Evolutionary conservation across 495 filamentous ascomycete genomes (phyloP).

Genomic region (Aspergillus olivimuriae): DNA sequence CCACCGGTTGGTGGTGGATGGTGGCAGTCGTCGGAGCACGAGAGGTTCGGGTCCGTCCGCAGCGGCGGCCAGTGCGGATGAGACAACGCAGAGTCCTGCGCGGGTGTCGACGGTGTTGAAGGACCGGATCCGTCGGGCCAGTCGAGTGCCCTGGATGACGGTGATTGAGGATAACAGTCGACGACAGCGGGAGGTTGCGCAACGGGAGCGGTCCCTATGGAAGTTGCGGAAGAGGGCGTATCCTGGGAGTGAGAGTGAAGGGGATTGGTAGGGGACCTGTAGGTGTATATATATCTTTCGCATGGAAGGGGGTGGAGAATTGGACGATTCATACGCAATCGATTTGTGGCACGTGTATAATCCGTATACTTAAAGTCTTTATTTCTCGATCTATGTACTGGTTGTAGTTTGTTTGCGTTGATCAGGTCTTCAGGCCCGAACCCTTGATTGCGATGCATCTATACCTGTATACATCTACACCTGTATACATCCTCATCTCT

Average conservation of each 20-base stretch:
- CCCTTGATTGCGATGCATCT: too few relatives aligned
- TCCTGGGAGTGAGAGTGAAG: constrained; percentile 36
- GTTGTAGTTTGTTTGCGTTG: too few relatives aligned
- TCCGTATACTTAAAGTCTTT: too few relatives aligned
- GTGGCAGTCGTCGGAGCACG: too few relatives aligned
- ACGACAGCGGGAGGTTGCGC: constrained; percentile 25
- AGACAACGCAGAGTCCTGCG: constrained; percentile 14
- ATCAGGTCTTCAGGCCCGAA: too few relatives aligned
- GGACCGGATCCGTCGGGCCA: constrained; percentile 33
- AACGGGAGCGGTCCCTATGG: constrained; percentile 36
- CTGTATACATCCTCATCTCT: not conserved
- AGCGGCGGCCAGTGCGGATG: constrained; percentile 15
- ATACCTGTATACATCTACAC: not conserved
- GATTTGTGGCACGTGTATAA: too few relatives aligned
- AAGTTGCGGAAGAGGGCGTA: constrained; percentile 42
- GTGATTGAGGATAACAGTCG: constrained; percentile 36
- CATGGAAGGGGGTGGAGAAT: too few relatives aligned
- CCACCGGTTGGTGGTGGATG: too few relatives aligned
- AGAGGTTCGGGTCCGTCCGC: constrained; percentile 15
- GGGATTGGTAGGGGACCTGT: constrained; percentile 23
- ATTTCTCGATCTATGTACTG: too few relatives aligned
- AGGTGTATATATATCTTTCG: not conserved
- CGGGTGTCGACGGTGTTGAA: constrained; percentile 21
- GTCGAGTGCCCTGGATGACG: constrained; percentile 42
- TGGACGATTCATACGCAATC: too few relatives aligned